phyloP scores from a whole-genome alignment of 441 rosid species.

The Rhodomyrtus psidioides region DNA sequence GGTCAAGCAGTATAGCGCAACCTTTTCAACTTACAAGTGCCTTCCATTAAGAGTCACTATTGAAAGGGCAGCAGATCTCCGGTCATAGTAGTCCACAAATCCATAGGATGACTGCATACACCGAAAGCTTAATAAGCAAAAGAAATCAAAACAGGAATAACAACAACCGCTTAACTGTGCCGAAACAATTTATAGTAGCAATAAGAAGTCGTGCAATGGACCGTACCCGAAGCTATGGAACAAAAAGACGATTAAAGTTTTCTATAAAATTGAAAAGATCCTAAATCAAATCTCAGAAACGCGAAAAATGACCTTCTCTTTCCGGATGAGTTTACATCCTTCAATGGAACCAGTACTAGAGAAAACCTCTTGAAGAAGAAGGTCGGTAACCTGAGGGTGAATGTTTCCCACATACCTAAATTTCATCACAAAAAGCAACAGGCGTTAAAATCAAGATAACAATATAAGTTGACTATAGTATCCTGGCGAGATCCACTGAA shows the following conservation, averaged over 20 bases:
- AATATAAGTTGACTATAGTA: not conserved
- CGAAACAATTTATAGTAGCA: not conserved
- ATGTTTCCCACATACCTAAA: constrained; percentile 3
- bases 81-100: constrained; percentile 38
- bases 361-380: constrained; percentile 2
- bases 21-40: constrained; percentile 26
- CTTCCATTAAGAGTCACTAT: constrained; percentile 35
- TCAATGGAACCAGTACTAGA: constrained; percentile 1
- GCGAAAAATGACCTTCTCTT: not conserved
- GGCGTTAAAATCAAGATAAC: not conserved
- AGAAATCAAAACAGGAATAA: not conserved
- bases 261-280: not conserved
- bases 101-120: constrained; percentile 36
- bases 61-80: constrained; percentile 34
- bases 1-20: not conserved
- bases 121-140: not conserved
- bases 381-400: not conserved
- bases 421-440: not conserved
- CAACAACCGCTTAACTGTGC: not conserved
- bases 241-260: not conserved
- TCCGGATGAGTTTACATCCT: not conserved
- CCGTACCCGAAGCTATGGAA: not conserved
- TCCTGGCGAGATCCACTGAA: not conserved
- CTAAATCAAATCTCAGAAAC: not conserved
- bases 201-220: not conserved